Percentiles rank a stretch among this genome's conserved stretches.
These are phyloP conservation scores for Penicillium sp. DNA, from an alignment of 2,329 filamentous ascomycete genomes.

Conservation along the genomic window DNA sequence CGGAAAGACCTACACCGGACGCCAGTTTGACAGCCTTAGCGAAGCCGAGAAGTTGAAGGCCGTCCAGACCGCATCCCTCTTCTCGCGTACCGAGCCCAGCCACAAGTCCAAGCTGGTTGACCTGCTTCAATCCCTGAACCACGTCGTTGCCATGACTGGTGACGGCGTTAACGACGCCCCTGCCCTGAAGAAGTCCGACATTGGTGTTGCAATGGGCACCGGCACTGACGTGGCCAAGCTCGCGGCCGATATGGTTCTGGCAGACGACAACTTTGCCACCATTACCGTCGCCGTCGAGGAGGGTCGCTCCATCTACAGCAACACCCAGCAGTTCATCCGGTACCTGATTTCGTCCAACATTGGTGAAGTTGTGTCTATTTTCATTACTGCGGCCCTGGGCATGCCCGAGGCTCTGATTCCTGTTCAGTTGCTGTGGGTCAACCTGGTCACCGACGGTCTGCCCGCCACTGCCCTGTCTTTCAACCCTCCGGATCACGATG, in stretches of 20 bases:
- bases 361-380: slow-evolving; percentile 97
- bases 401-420: slow-evolving; percentile 98
- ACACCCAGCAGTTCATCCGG: slow-evolving; percentile 98
- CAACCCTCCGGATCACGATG: slow-evolving; percentile 96
- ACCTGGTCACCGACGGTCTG: slow-evolving; percentile 93
- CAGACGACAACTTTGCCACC: slow-evolving; percentile 98
- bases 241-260: slow-evolving; percentile 96
- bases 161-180: slow-evolving; percentile 98
- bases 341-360: slow-evolving; percentile 99
- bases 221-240: slow-evolving; percentile 96
- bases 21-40: slow-evolving; percentile 84
- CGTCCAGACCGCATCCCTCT: slow-evolving; percentile 79
- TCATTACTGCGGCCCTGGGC: slow-evolving; percentile 89
- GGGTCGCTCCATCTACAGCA: slow-evolving; percentile 97
- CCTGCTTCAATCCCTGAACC: slow-evolving; percentile 82
- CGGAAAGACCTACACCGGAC: slow-evolving; percentile 92
- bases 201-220: slow-evolving; percentile 97
- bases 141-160: slow-evolving; percentile 98
- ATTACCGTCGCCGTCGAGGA: slow-evolving; percentile 96
- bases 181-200: slow-evolving; percentile 96
- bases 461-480: slow-evolving; percentile 95
- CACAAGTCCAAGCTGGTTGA: slow-evolving; percentile 99
- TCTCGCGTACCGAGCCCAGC: slow-evolving; percentile 89
- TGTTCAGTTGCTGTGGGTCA: slow-evolving; percentile 97
- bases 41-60: slow-evolving; percentile 75